Conservation (phyloP, 768 basidiomycete genomes). For the Phanerochaete sordida region DNA sequence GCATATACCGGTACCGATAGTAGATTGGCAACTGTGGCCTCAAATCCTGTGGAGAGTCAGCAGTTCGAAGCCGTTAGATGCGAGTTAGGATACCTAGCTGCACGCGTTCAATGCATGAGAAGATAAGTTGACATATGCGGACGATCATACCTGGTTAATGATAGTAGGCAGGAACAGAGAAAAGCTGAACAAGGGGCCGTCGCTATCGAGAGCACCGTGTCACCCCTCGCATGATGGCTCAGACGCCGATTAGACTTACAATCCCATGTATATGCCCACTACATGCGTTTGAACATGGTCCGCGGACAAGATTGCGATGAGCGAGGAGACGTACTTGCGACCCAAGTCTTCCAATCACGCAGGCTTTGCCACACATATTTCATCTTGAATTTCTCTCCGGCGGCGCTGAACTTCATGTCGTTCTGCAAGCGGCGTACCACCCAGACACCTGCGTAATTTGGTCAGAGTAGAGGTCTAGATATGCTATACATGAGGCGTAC, state of each 20-base stretch:
- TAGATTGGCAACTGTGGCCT: conserved; percentile 65
- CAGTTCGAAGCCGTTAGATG: conserved; percentile 15
- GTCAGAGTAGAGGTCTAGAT: not conserved
- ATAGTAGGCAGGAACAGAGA: conserved; percentile 47
- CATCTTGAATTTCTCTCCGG: conserved; percentile 49
- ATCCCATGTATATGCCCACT: conserved; percentile 75
- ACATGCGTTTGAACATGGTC: conserved; percentile 3
- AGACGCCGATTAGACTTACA: too few species aligned
- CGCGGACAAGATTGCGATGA: conserved; percentile 2
- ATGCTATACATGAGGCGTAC: conserved; percentile 28
- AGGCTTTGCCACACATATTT: conserved; percentile 59
- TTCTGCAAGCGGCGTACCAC: conserved; percentile 61
- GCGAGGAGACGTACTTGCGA: conserved; percentile 47
- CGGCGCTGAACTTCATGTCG: conserved; percentile 65
- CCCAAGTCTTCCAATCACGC: conserved; percentile 70
- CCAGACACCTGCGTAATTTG: conserved; percentile 44
- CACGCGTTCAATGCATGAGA: not conserved
- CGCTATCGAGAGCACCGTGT: conserved; percentile 26
- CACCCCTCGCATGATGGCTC: not conserved
- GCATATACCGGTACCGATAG: conserved; percentile 76
- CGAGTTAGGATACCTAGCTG: conserved; percentile 5
- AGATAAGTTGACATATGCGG: too few species aligned
- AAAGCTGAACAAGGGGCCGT: conserved; percentile 51
- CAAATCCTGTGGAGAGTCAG: conserved; percentile 40
- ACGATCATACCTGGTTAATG: conserved; percentile 44